Evolutionary conservation across 768 basidiomycete genomes (phyloP).

Genomic region (Tremella fuciformis): DNA sequence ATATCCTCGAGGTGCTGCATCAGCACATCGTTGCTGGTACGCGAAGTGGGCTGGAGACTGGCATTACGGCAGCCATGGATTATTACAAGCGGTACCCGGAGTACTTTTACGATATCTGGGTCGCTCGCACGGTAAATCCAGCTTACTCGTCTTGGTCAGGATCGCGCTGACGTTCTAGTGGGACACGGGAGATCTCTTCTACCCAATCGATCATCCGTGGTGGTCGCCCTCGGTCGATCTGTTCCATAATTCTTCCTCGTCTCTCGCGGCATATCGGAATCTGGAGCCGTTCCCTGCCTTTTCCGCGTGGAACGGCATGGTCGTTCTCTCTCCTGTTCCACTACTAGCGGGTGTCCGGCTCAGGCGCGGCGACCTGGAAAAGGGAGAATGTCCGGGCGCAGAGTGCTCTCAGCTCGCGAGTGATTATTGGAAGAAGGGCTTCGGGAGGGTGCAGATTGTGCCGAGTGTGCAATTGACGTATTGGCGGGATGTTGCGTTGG

Average conservation of each 20-base stretch:
- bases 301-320: conserved; percentile 51
- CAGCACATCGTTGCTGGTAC: conserved; percentile 37
- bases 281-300: conserved; percentile 48
- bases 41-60: conserved; percentile 23
- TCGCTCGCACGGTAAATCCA: conserved; percentile 44
- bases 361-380: conserved; percentile 30
- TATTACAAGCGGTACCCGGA: conserved; percentile 46
- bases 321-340: conserved; percentile 43
- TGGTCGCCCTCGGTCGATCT: conserved; percentile 48
- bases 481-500: conserved; percentile 35
- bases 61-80: conserved; percentile 48
- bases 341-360: conserved; percentile 49
- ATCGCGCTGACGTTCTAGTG: conserved; percentile 5
- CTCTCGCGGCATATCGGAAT: conserved; percentile 21
- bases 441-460: conserved; percentile 46
- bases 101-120: conserved; percentile 52
- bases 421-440: conserved; percentile 48
- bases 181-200: conserved; percentile 46
- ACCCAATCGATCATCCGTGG: conserved; percentile 43
- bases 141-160: neutral
- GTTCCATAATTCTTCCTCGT: conserved; percentile 32
- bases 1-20: conserved; percentile 47
- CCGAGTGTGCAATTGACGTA: conserved; percentile 51
- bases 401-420: conserved; percentile 43
- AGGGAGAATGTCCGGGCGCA: conserved; percentile 45